A percentile compares a stretch with the other conserved stretches of the same genome.
Evolutionary conservation across 495 filamentous ascomycete species (phyloP).

Genomic region (Trichoderma erinaceum): DNA sequence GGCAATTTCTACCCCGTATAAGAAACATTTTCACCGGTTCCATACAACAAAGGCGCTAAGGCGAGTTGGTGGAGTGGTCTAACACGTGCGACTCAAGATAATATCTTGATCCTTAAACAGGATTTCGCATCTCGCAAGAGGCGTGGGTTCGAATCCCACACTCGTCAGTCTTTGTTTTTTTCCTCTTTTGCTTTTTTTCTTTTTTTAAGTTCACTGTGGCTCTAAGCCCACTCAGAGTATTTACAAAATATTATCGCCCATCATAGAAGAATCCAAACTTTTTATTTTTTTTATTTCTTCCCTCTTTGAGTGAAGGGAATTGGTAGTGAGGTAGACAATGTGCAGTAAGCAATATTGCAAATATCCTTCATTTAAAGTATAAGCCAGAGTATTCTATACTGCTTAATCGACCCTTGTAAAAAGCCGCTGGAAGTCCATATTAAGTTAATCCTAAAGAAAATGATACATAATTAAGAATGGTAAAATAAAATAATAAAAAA

Average conservation of each 20-base stretch:
- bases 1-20: not conserved
- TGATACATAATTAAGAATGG: not conserved
- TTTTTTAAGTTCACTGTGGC: no score
- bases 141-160: constrained; percentile 17
- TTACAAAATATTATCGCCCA: no score
- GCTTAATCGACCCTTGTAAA: no score
- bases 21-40: not conserved
- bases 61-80: constrained; percentile 13
- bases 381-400: no score
- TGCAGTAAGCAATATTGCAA: no score
- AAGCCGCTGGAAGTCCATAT: no score
- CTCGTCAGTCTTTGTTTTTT: constrained; percentile 11
- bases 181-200: not conserved
- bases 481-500: not conserved
- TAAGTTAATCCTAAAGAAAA: not conserved
- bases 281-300: no score
- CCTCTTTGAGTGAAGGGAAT: no score
- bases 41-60: constrained; percentile 8
- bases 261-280: no score
- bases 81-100: constrained; percentile 14
- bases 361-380: no score
- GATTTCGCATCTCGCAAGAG: constrained; percentile 15
- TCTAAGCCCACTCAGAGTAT: no score
- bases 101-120: constrained; percentile 12
- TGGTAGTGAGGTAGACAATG: no score